Percentiles rank a stretch among this genome's conserved stretches.
Conservation (phyloP, 2,329 filamentous ascomycete species). For the Endothia cerciana region DNA sequence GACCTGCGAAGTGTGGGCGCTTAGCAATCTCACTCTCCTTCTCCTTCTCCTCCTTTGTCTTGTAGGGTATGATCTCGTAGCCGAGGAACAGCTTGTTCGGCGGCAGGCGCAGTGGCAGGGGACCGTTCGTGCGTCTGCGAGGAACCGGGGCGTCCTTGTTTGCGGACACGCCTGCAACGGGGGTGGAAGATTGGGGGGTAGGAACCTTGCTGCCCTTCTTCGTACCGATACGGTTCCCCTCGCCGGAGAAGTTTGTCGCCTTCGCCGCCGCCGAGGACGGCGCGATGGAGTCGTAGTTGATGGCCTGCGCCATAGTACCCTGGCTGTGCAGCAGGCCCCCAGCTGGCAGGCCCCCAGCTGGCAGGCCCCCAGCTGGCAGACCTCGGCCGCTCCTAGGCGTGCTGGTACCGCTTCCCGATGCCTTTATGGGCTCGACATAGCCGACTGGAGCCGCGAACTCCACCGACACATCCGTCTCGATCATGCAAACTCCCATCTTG, state of each 20-base stretch:
- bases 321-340: slow-evolving; percentile 80
- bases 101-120: slow-evolving; percentile 81
- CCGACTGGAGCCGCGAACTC: slow-evolving; percentile 94
- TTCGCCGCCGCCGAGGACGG: slow-evolving; percentile 72
- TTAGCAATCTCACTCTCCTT: slow-evolving; percentile 67
- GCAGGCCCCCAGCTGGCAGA: slow-evolving; percentile 70
- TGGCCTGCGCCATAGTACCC: slow-evolving; percentile 95
- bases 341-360: slow-evolving; percentile 73
- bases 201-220: slow-evolving; percentile 81
- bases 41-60: slow-evolving; percentile 73
- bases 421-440: slow-evolving; percentile 83
- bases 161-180: slow-evolving; percentile 62
- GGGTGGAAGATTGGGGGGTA: slow-evolving; percentile 74
- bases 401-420: slow-evolving; percentile 73
- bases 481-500: slow-evolving; percentile 87
- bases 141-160: slow-evolving; percentile 41
- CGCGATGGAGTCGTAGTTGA: slow-evolving; percentile 92
- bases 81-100: slow-evolving; percentile 96
- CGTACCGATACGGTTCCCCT: slow-evolving; percentile 79
- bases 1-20: slow-evolving; percentile 78
- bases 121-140: slow-evolving; percentile 69
- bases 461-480: slow-evolving; percentile 95
- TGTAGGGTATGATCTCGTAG: slow-evolving; percentile 88
- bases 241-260: slow-evolving; percentile 77
- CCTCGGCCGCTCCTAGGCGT: slow-evolving; percentile 74